Conservation (phyloP, 495 filamentous ascomycete genomes). For the Talaromyces liani region DNA sequence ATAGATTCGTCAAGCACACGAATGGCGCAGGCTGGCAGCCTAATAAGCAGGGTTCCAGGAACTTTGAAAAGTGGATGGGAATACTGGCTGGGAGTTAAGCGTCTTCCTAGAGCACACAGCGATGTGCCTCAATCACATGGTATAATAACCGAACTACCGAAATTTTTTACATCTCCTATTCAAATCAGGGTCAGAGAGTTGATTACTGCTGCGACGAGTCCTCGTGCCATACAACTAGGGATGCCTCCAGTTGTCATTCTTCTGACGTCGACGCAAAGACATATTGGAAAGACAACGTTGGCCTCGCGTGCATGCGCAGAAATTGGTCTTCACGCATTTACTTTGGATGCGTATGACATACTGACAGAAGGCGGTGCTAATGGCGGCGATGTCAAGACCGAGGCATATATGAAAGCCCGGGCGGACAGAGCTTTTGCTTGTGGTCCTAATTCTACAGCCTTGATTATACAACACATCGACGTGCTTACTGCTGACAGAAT, state of each 20-base stretch:
- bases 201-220: constrained; percentile 79
- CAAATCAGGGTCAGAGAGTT: constrained; percentile 77
- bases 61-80: constrained; percentile 70
- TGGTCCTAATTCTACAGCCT: constrained; percentile 71
- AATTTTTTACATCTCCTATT: constrained; percentile 53
- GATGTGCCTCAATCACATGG: constrained; percentile 33
- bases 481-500: constrained; percentile 87
- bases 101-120: constrained; percentile 36
- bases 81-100: constrained; percentile 73
- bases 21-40: constrained; percentile 81
- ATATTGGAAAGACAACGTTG: constrained; percentile 79
- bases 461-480: constrained; percentile 82
- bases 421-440: constrained; percentile 85
- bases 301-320: constrained; percentile 74
- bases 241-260: constrained; percentile 85
- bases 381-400: constrained; percentile 86
- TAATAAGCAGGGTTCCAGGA: constrained; percentile 67
- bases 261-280: constrained; percentile 79
- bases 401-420: constrained; percentile 77
- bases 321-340: constrained; percentile 82
- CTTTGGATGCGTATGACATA: constrained; percentile 89
- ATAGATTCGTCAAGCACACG: constrained; percentile 79
- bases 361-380: constrained; percentile 79
- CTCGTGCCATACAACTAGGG: constrained; percentile 74
- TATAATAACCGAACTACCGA: constrained; percentile 36